Conservation (phyloP, 208 protist genomes). For the Leishmania gerbilli region DNA sequence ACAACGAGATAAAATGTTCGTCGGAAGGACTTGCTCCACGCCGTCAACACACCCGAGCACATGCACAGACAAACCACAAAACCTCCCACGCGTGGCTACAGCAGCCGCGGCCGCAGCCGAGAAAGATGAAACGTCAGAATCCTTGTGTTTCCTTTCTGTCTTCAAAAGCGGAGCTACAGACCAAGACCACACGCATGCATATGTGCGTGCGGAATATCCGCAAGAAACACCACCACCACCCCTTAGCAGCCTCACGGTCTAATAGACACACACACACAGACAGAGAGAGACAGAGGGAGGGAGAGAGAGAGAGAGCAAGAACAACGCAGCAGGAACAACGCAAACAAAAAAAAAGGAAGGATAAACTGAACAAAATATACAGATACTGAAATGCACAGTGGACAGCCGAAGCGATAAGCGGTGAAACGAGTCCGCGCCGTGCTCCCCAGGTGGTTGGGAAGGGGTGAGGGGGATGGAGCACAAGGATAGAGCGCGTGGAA, state of each 20-base stretch:
- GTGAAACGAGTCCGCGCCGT: background rate
- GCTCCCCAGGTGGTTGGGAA: no score
- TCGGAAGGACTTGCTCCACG: background rate
- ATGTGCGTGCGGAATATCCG: no score
- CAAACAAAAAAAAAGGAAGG: background rate
- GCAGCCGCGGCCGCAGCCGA: no score
- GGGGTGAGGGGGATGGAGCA: background rate
- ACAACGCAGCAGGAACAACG: background rate
- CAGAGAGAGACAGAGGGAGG: no score
- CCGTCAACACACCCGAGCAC: background rate
- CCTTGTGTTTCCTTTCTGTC: no score
- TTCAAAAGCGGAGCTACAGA: no score
- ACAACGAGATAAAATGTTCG: background rate
- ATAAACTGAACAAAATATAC: background rate
- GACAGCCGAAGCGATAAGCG: background rate
- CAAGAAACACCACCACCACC: background rate
- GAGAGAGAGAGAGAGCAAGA: background rate
- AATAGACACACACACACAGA: background rate
- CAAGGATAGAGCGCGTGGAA: background rate
- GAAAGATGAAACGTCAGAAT: no score
- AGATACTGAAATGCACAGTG: background rate
- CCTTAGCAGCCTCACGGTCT: background rate
- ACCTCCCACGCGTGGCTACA: no score
- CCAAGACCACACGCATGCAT: no score
- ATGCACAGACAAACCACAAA: background rate